Percentiles rank a stretch among this genome's conserved stretches.
phyloP scores from a whole-genome alignment of 371 early-diverging fungal species.

The Coemansia sp. region DNA sequence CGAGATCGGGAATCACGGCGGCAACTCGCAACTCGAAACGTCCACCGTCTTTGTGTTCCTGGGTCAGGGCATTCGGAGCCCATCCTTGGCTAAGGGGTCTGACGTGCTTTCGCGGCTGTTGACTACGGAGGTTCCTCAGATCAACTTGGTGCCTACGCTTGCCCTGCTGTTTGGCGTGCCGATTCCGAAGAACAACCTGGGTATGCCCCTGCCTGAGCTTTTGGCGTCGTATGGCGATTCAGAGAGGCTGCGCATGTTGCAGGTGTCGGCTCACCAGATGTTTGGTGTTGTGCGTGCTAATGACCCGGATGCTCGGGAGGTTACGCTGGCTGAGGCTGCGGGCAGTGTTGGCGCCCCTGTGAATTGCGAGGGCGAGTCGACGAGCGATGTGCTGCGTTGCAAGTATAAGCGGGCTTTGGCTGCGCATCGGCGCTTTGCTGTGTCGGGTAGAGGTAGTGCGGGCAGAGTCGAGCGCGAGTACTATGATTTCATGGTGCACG shows the following conservation, averaged over 20 bases:
- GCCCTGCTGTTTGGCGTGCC: constrained; percentile 79
- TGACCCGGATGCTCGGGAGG: constrained; percentile 44
- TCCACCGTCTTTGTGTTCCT: constrained; percentile 63
- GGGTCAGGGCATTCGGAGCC: constrained; percentile 50
- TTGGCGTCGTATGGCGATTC: constrained; percentile 29
- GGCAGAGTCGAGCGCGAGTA: constrained; percentile 47
- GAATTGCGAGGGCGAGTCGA: neutral
- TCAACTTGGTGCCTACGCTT: constrained; percentile 87
- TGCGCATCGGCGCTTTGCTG: constrained; percentile 10
- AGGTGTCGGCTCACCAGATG: constrained; percentile 65
- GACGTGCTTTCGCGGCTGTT: constrained; percentile 35
- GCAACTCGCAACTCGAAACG: constrained; percentile 65
- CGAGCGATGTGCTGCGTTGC: constrained; percentile 18
- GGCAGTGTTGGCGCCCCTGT: neutral
- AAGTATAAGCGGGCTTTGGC: constrained; percentile 32
- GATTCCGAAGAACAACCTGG: constrained; percentile 90
- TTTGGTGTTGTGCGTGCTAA: constrained; percentile 53
- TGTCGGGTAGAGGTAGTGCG: neutral
- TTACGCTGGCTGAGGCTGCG: constrained; percentile 6
- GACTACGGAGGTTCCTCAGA: constrained; percentile 65
- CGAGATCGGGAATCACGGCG: constrained; percentile 86
- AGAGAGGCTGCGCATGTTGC: constrained; percentile 57
- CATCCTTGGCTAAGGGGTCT: constrained; percentile 14
- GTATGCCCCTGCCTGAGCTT: constrained; percentile 52
- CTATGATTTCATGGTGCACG: constrained; percentile 45